Evolutionary conservation across 2,329 filamentous ascomycete genomes (phyloP).

Genomic region (Neodidymelliopsis sp.): DNA sequence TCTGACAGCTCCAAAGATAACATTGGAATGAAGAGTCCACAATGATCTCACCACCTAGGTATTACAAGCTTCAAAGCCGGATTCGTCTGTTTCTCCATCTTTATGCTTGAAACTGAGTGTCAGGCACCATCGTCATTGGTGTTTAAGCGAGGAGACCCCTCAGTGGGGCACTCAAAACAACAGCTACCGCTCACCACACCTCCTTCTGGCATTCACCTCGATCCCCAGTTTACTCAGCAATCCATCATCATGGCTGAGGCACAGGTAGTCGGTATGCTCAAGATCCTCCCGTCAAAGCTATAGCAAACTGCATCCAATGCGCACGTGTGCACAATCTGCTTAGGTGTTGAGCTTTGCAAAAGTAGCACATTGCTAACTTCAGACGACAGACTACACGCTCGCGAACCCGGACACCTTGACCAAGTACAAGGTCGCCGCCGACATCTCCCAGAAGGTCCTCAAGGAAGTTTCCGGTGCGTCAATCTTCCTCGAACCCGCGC

Average conservation of each 20-base stretch:
- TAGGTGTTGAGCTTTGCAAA: conserved; percentile 21
- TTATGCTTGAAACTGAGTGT: conserved; percentile 5
- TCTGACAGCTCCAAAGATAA: not conserved
- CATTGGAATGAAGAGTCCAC: not conserved
- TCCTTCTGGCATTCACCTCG: conserved; percentile 32
- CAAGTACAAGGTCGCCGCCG: conserved; percentile 97
- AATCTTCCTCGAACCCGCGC: conserved; percentile 11
- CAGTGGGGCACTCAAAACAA: conserved; percentile 46
- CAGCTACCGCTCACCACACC: conserved; percentile 34
- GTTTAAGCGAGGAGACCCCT: conserved; percentile 44
- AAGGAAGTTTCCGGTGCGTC: conserved; percentile 74
- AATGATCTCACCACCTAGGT: conserved; percentile 8
- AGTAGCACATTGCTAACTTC: conserved; percentile 37
- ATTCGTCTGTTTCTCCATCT: conserved; percentile 15
- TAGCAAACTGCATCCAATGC: conserved; percentile 2
- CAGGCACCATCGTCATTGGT: conserved; percentile 34
- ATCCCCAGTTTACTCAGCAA: conserved; percentile 29
- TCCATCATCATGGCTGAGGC: conserved; percentile 47
- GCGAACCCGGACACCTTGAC: conserved; percentile 94
- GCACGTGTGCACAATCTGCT: conserved; percentile 13
- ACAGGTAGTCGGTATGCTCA: conserved; percentile 39
- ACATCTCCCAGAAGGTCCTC: conserved; percentile 95
- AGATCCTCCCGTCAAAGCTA: not conserved
- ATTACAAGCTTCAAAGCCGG: conserved; percentile 7
- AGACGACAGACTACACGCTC: conserved; percentile 77